These are phyloP conservation scores for Auriculariales sp. DNA, from an alignment of 768 basidiomycete genomes.

Conservation along the genomic window DNA sequence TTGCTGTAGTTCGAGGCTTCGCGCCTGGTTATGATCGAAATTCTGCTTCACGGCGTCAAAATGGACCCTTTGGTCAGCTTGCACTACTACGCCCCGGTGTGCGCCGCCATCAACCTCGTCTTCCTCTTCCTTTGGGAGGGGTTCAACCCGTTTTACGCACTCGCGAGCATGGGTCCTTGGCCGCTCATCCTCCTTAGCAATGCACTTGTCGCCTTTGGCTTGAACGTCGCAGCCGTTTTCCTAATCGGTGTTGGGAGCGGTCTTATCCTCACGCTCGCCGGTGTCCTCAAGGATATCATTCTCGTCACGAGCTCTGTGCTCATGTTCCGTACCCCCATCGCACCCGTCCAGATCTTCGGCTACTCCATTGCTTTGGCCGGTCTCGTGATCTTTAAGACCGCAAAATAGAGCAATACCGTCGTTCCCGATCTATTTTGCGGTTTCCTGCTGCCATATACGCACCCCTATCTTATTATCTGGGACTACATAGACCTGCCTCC, in stretches of 20 bases:
- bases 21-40: conserved; percentile 90
- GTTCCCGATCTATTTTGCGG: not conserved
- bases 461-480: no score
- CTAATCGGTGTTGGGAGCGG: conserved; percentile 81
- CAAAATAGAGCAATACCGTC: conserved; percentile 9
- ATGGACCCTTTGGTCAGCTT: conserved; percentile 95
- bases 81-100: conserved; percentile 94
- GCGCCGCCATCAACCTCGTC: conserved; percentile 74
- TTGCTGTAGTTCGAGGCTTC: conserved; percentile 70
- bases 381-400: conserved; percentile 73
- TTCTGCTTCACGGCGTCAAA: conserved; percentile 86
- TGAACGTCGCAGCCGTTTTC: conserved; percentile 91
- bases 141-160: conserved; percentile 65
- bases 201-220: conserved; percentile 71
- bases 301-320: conserved; percentile 84
- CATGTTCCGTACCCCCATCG: conserved; percentile 67
- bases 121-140: conserved; percentile 91
- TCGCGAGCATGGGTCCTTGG: conserved; percentile 40
- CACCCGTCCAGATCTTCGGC: conserved; percentile 75
- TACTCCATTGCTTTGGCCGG: conserved; percentile 82
- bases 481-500: no score
- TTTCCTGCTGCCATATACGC: no score
- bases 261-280: conserved; percentile 81
- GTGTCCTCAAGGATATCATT: conserved; percentile 93
- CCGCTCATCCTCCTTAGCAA: conserved; percentile 66